Evolutionary conservation across 257 asterid species (phyloP).

Genomic region (Nicotiana benthamiana): DNA sequence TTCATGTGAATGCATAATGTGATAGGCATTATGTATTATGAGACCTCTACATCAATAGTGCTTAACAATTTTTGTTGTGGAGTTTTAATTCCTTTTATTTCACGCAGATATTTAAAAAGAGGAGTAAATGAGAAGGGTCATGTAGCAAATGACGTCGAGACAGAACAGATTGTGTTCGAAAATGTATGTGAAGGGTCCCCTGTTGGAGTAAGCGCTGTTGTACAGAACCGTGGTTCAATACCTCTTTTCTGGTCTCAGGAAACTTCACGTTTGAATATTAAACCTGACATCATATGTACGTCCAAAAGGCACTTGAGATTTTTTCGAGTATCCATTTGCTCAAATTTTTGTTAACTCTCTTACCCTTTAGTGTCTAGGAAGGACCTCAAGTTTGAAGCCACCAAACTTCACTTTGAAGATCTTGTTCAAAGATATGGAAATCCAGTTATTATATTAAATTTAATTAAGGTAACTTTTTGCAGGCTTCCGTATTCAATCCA

Average conservation of each 20-base stretch:
- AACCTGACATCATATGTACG: constrained; percentile 85
- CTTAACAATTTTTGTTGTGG: neutral
- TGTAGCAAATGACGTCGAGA: constrained; percentile 96
- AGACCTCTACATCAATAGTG: neutral
- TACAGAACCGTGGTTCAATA: constrained; percentile 91
- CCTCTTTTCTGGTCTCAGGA: constrained; percentile 99
- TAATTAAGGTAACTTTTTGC: constrained; percentile 62
- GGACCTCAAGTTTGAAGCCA: constrained; percentile 71
- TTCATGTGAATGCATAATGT: neutral
- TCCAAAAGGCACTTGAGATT: constrained; percentile 2
- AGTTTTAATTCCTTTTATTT: neutral
- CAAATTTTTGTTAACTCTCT: constrained; percentile 9
- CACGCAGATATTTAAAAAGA: constrained; percentile 61
- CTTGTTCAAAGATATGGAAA: constrained; percentile 85
- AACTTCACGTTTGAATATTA: constrained; percentile 66
- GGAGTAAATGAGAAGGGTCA: constrained; percentile 93
- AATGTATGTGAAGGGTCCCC: constrained; percentile 47
- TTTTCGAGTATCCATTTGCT: constrained; percentile 6
- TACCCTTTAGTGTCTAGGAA: constrained; percentile 60
- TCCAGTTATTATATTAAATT: constrained; percentile 80
- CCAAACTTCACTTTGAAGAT: constrained; percentile 87
- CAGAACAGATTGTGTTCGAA: constrained; percentile 86
- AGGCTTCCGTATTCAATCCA: constrained; percentile 6
- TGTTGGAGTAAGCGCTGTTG: constrained; percentile 60
- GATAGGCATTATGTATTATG: neutral